phyloP scores from a whole-genome alignment of 2,329 filamentous ascomycete genomes.

The Phialophora macrospora region DNA sequence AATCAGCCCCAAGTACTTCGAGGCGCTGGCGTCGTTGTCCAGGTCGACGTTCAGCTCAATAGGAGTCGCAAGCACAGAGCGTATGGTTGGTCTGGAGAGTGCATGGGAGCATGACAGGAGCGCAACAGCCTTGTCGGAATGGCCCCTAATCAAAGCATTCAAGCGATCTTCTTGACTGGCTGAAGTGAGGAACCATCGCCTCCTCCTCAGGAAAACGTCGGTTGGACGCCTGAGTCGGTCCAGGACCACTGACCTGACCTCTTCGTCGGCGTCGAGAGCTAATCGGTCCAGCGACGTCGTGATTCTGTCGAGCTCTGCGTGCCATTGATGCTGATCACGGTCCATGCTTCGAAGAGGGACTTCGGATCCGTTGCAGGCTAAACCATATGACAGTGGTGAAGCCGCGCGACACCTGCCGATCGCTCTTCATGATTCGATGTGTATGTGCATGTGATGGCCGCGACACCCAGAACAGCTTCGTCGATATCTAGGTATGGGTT shows the following conservation, averaged over 20 bases:
- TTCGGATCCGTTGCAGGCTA: neutral
- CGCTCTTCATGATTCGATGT: neutral
- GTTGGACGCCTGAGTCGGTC: neutral
- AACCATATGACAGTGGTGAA: neutral
- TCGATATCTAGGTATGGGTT: neutral
- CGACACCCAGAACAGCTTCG: neutral
- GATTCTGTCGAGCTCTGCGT: constrained; percentile 6
- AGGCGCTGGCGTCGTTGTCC: neutral
- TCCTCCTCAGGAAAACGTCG: neutral
- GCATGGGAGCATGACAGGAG: neutral
- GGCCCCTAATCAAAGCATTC: constrained; percentile 3
- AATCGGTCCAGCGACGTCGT: neutral
- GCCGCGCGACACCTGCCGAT: neutral
- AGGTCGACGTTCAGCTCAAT: neutral
- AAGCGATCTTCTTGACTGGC: neutral
- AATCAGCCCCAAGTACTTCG: neutral
- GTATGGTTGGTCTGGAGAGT: neutral
- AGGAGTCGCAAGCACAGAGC: neutral
- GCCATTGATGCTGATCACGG: constrained; percentile 4
- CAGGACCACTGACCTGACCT: neutral
- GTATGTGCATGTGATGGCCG: neutral
- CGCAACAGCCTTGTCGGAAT: constrained; percentile 2
- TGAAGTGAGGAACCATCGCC: neutral
- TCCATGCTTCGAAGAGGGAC: neutral
- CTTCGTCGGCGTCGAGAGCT: constrained; percentile 2